Conservation (phyloP, 2,329 filamentous ascomycete species). For the Phialocephala sp. region DNA sequence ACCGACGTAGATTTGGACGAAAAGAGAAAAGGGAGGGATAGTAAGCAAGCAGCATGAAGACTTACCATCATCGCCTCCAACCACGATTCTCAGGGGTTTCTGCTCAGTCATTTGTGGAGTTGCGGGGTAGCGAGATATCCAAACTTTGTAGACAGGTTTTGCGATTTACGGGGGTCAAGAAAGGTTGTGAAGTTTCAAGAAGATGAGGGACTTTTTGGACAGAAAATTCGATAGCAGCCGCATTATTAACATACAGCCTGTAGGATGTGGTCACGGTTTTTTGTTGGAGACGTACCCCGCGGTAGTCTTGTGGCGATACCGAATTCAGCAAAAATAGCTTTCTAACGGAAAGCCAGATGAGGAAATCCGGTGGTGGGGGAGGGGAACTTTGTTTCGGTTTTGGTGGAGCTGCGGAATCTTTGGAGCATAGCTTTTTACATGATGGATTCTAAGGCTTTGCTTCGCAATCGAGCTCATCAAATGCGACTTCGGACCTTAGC, state of each 20-base stretch:
- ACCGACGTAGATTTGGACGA: too few relatives aligned
- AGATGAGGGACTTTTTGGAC: not conserved
- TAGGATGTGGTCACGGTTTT: not conserved
- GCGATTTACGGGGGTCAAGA: not conserved
- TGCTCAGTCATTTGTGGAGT: constrained; percentile 26
- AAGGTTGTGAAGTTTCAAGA: not conserved
- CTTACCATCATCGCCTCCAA: constrained; percentile 59
- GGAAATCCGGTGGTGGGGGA: constrained; percentile 19
- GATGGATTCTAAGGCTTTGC: not conserved
- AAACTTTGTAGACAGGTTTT: not conserved
- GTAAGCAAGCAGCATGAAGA: not conserved
- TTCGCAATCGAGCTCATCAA: not conserved
- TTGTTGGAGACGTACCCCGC: not conserved
- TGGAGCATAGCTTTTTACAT: not conserved
- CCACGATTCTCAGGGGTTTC: constrained; percentile 58
- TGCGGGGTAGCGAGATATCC: constrained; percentile 23
- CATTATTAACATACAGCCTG: constrained; percentile 3
- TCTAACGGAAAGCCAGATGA: constrained; percentile 12
- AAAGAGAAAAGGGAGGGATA: not conserved
- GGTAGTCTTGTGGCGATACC: not conserved
- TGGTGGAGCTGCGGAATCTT: constrained; percentile 4
- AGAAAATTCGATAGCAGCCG: constrained; percentile 4
- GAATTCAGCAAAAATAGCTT: not conserved
- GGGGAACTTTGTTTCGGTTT: not conserved
- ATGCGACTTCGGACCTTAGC: not conserved